A percentile compares a stretch with the other conserved stretches of the same genome.
Evolutionary conservation across 495 filamentous ascomycete species (phyloP).

Genomic region (Daldinia grandis): DNA sequence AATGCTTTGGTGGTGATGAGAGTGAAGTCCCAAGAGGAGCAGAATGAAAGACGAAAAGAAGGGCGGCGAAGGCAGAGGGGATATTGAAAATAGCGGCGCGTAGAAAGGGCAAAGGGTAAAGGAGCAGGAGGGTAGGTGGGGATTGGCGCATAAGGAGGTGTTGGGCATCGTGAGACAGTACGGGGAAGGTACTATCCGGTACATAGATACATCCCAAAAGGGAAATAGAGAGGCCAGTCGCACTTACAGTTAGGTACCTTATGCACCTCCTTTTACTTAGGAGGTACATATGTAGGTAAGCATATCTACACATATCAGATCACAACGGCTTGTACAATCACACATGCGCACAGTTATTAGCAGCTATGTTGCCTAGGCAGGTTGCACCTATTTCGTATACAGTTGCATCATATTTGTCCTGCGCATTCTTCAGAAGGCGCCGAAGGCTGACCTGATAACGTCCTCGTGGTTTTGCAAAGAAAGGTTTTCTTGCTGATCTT

Average conservation of each 20-base stretch:
- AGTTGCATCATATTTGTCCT: neutral
- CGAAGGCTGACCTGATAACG: neutral
- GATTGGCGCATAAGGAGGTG: conserved; percentile 36
- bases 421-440: neutral
- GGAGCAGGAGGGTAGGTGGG: conserved; percentile 39
- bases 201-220: conserved; percentile 25
- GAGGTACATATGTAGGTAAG: neutral
- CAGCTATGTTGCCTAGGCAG: neutral
- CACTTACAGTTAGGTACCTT: neutral
- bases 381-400: neutral
- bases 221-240: neutral
- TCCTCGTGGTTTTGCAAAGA: conserved; percentile 9
- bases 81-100: conserved; percentile 22
- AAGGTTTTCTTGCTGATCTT: conserved; percentile 15
- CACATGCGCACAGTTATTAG: neutral
- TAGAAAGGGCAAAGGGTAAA: conserved; percentile 39
- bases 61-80: conserved; percentile 14
- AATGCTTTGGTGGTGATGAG: conserved; percentile 35
- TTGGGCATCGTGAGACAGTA: conserved; percentile 40
- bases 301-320: neutral
- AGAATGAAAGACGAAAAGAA: conserved; percentile 21
- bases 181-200: conserved; percentile 35
- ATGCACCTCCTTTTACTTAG: too few species aligned
- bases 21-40: conserved; percentile 26
- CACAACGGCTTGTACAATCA: neutral